A percentile compares a stretch with the other conserved stretches of the same genome.
phyloP scores from a whole-genome alignment of 139 green algal genomes.

The Microglena sp. region DNA sequence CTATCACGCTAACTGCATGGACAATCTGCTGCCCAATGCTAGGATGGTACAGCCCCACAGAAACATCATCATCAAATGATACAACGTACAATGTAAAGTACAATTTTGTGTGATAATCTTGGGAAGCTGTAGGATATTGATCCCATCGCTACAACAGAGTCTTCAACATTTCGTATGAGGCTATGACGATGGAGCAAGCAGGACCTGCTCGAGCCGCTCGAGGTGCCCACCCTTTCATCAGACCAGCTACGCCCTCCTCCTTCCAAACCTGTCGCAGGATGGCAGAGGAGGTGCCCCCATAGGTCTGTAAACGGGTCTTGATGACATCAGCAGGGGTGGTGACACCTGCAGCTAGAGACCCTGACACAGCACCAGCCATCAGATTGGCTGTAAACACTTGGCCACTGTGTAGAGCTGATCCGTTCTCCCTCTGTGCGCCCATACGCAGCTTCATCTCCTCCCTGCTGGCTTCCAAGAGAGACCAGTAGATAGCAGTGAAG shows the following conservation, averaged over 20 bases:
- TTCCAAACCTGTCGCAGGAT: conserved; percentile 38
- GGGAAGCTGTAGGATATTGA: too few relatives aligned
- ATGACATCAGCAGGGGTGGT: conserved; percentile 95
- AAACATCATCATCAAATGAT: too few relatives aligned
- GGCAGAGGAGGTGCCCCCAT: neutral
- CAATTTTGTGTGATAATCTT: too few relatives aligned
- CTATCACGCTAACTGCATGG: too few relatives aligned
- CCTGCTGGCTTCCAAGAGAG: too few relatives aligned
- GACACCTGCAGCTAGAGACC: conserved; percentile 59
- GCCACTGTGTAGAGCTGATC: neutral
- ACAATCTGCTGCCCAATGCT: too few relatives aligned
- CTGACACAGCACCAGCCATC: conserved; percentile 41
- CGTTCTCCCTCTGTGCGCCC: too few relatives aligned
- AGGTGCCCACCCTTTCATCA: conserved; percentile 71
- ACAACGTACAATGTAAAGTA: too few relatives aligned
- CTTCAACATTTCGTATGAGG: conserved; percentile 81
- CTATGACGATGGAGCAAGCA: conserved; percentile 84
- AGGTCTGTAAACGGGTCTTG: conserved; percentile 82
- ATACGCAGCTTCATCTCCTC: too few relatives aligned
- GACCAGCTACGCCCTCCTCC: conserved; percentile 43
- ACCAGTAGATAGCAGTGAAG: conserved; percentile 92
- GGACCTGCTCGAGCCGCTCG: conserved; percentile 62
- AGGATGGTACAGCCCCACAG: too few relatives aligned
- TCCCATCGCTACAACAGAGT: conserved; percentile 12
- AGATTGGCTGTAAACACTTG: conserved; percentile 54